These are phyloP conservation scores for Helicostylum pulchrum DNA, from an alignment of 192 early-diverging fungal genomes.

Conservation along the genomic window DNA sequence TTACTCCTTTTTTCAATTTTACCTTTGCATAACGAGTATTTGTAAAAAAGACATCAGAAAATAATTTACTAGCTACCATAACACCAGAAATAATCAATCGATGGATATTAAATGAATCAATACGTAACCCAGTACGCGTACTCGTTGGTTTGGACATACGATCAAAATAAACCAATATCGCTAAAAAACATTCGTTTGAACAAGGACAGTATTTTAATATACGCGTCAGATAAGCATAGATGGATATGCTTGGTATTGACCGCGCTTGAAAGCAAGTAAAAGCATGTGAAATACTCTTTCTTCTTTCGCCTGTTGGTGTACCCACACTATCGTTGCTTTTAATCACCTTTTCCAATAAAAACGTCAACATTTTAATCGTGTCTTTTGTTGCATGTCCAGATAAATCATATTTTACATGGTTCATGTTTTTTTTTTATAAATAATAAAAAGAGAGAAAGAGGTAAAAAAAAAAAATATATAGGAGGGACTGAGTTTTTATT, in stretches of 20 bases:
- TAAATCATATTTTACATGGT: conserved; percentile 49
- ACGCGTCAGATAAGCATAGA: conserved; percentile 81
- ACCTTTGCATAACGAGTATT: conserved; percentile 86
- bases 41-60: conserved; percentile 91
- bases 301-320: conserved; percentile 27
- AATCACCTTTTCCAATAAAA: conserved; percentile 55
- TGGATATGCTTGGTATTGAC: conserved; percentile 86
- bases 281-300: conserved; percentile 27
- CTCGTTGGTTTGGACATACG: conserved; percentile 70
- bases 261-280: conserved; percentile 88
- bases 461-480: not conserved
- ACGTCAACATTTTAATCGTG: conserved; percentile 58
- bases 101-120: conserved; percentile 89
- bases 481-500: not conserved
- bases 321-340: conserved; percentile 46
- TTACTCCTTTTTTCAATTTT: not conserved
- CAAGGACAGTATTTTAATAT: conserved; percentile 95
- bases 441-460: not conserved
- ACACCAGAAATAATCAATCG: conserved; percentile 86
- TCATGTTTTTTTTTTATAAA: conserved; percentile 3
- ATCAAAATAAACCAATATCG: conserved; percentile 90
- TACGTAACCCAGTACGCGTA: conserved; percentile 56
- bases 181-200: conserved; percentile 86
- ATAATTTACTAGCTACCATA: conserved; percentile 88
- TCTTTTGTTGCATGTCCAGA: conserved; percentile 53